Evolutionary conservation across 2,329 filamentous ascomycete species (phyloP).

Genomic region (Colletotrichum siamense): DNA sequence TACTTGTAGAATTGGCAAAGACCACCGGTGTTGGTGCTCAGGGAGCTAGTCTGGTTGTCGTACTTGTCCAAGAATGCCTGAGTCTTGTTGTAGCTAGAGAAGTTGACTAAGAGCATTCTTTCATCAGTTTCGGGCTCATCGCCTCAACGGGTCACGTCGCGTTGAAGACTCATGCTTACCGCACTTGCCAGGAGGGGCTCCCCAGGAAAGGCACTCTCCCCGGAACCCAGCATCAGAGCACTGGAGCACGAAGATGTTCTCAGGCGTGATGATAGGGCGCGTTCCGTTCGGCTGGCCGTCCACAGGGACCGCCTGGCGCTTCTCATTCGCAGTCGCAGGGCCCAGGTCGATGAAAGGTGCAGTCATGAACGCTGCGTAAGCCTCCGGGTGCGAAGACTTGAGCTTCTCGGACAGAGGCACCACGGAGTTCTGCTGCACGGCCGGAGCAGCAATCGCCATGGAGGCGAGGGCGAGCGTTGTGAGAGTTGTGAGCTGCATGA

Average conservation of each 20-base stretch:
- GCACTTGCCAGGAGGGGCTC: constrained; percentile 7
- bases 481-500: constrained; percentile 1
- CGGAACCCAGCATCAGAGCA: constrained; percentile 5
- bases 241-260: constrained; percentile 4
- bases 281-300: background rate
- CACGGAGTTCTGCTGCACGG: background rate
- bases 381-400: background rate
- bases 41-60: constrained; percentile 8
- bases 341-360: background rate
- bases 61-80: constrained; percentile 8
- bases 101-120: background rate
- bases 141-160: fast-evolving
- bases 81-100: constrained; percentile 1
- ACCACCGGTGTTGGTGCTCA: constrained; percentile 16
- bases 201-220: constrained; percentile 4
- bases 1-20: constrained; percentile 18
- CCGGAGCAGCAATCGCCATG: background rate
- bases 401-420: background rate
- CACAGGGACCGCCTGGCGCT: constrained; percentile 2
- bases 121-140: background rate
- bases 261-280: background rate
- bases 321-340: background rate
- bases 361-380: constrained; percentile 4
- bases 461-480: background rate
- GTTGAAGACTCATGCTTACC: background rate